phyloP scores from a whole-genome alignment of 306 rosid species.

The Pterocarpus macrocarpus region DNA sequence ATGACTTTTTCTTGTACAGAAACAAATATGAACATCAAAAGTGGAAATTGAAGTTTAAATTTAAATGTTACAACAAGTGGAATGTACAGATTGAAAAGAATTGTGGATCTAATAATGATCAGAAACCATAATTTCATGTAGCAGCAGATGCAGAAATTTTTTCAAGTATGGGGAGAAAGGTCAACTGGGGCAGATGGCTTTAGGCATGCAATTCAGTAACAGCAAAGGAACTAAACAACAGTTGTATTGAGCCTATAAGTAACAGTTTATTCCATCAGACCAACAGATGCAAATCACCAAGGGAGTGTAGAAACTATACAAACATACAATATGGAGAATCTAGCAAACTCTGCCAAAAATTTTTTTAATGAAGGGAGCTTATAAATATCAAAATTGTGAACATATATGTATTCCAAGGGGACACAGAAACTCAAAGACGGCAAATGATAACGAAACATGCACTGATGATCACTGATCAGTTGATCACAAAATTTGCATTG shows the following conservation, averaged over 20 bases:
- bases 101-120: constrained; percentile 13
- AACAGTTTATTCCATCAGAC: neutral
- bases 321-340: constrained; percentile 30
- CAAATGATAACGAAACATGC: constrained; percentile 37
- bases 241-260: too few relatives aligned
- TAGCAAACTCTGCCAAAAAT: neutral
- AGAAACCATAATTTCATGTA: neutral
- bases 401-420: neutral
- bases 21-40: constrained; percentile 6
- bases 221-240: neutral
- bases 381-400: constrained; percentile 9
- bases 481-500: constrained; percentile 36
- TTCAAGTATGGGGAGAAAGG: neutral
- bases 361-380: neutral
- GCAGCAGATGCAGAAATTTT: neutral
- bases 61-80: constrained; percentile 1
- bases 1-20: neutral
- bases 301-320: constrained; percentile 9
- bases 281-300: constrained; percentile 19
- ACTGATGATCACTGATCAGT: neutral
- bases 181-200: constrained; percentile 5
- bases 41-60: constrained; percentile 11
- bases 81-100: constrained; percentile 2
- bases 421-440: constrained; percentile 37
- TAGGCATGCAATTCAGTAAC: constrained; percentile 15